Evolutionary conservation across 768 basidiomycete genomes (phyloP).

Genomic region (Inosperma sp.): DNA sequence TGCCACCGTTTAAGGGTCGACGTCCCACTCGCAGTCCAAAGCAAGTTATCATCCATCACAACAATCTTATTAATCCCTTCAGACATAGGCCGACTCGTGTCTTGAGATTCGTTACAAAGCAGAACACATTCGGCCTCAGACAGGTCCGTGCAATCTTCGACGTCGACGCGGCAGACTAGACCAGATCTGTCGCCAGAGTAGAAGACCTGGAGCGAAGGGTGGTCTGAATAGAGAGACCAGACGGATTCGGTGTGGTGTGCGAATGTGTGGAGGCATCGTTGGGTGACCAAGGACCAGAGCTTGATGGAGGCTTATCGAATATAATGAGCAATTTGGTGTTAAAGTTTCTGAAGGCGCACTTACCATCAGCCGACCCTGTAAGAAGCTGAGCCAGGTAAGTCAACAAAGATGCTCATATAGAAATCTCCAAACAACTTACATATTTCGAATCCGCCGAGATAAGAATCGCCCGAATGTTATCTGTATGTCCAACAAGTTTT

Average conservation of each 20-base stretch:
- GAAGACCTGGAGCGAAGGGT: slow-evolving; percentile 82
- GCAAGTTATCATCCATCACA: slow-evolving; percentile 72
- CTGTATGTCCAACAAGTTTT: slow-evolving; percentile 93
- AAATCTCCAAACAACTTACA: slow-evolving; percentile 43
- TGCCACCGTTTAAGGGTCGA: slow-evolving; percentile 82
- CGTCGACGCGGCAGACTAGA: slow-evolving; percentile 86
- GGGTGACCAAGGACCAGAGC: slow-evolving; percentile 87
- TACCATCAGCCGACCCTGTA: slow-evolving; percentile 78
- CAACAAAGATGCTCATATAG: slow-evolving; percentile 4
- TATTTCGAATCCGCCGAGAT: slow-evolving; percentile 89
- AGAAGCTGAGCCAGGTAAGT: slow-evolving; percentile 50
- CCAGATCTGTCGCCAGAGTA: slow-evolving; percentile 94
- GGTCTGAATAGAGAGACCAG: slow-evolving; percentile 87
- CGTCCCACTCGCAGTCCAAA: slow-evolving; percentile 88
- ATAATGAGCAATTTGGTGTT: slow-evolving; percentile 6
- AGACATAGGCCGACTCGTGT: slow-evolving; percentile 33
- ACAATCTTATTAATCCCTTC: slow-evolving; percentile 76
- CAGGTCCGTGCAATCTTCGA: slow-evolving; percentile 74
- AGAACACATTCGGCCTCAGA: slow-evolving; percentile 88
- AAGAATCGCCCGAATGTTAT: slow-evolving; percentile 89
- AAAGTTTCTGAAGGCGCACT: slow-evolving; percentile 13
- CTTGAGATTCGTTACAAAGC: slow-evolving; percentile 63
- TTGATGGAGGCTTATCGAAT: slow-evolving; percentile 66
- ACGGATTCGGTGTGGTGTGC: slow-evolving; percentile 92
- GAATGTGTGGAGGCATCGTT: slow-evolving; percentile 93